Conservation (phyloP, 2,329 filamentous ascomycete species). For the Aureobasidium sp. region DNA sequence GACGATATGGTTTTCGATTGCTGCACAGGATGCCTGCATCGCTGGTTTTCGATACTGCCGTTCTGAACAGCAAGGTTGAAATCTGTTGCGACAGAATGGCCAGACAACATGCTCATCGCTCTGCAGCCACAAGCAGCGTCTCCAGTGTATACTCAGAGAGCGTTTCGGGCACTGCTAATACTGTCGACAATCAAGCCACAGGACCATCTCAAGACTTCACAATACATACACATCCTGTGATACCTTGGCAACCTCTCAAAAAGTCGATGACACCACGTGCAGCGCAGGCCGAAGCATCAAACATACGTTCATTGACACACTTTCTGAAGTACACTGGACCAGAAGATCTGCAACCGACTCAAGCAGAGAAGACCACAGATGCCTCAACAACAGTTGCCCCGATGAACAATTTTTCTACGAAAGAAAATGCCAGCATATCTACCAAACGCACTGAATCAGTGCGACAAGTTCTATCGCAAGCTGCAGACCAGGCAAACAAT, state of each 20-base stretch:
- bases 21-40: neutral
- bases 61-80: neutral
- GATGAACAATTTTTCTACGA: neutral
- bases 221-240: neutral
- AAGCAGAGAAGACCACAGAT: neutral
- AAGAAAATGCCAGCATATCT: too few species aligned
- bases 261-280: neutral
- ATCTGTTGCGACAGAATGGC: neutral
- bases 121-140: neutral
- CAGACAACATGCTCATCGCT: neutral
- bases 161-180: neutral
- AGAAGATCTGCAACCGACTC: neutral
- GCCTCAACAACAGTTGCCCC: neutral
- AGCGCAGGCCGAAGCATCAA: neutral
- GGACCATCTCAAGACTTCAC: neutral
- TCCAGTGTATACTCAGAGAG: neutral
- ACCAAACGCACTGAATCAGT: neutral
- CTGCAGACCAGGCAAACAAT: neutral
- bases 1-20: neutral
- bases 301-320: neutral
- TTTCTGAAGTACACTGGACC: slow-evolving; percentile 4
- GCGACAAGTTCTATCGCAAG: neutral
- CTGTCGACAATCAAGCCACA: neutral
- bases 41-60: neutral
- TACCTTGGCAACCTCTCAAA: neutral